Evolutionary conservation across 2,329 filamentous ascomycete genomes (phyloP), one percentile per base, ranked within the genome.

Genomic region (Fusarium sublunatum): DNA sequence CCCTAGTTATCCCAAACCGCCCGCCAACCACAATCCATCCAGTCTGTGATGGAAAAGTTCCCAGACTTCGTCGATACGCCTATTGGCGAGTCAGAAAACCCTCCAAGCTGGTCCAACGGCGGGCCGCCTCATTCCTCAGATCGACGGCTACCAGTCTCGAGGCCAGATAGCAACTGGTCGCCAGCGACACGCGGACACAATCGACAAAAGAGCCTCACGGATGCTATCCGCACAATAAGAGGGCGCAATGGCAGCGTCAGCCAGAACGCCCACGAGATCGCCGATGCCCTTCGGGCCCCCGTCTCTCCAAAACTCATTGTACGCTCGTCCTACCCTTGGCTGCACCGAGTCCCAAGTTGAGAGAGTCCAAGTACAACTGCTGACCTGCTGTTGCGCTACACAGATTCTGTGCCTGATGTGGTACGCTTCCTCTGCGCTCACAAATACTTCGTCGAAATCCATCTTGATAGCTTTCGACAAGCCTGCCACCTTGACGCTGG

Each of bases 401-500:
- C 77, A 97, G 94, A 78, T 85, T 46, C 88, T 97, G 44, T 98
- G 94, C 78, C 80, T 93, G 55, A 79, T 94, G 73, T 98, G 95
- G 95, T 99, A 98, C 81, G 86, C 91, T 75, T 96, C 93, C 24
- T 98, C 94, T 39, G 95, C 96, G 62, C 82, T 98, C 69, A 97
- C 95, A 61, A 99, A 98, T 75, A 97, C 95, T 3, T 98, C 95
- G 24, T 97, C 95, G 48, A 99, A 99, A 79, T 91, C 94, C 15
- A 99, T 99, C 72, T 83, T 98, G 61, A 97, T 92, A 68, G 91
- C 92, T 39, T 92, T 97, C 67, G 88, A 91, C 56, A 95, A 92
- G 77, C 94, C 94, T 2, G 91, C 95, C 29, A 97, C 94, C 19
- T 85, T 98, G 70, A 98, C 94, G 2, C 83, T 97, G 55, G 83